Evolutionary conservation across 2,329 filamentous ascomycete genomes (phyloP), one percentile per base, ranked within the genome.

Genomic region (Alternaria ventricosa): DNA sequence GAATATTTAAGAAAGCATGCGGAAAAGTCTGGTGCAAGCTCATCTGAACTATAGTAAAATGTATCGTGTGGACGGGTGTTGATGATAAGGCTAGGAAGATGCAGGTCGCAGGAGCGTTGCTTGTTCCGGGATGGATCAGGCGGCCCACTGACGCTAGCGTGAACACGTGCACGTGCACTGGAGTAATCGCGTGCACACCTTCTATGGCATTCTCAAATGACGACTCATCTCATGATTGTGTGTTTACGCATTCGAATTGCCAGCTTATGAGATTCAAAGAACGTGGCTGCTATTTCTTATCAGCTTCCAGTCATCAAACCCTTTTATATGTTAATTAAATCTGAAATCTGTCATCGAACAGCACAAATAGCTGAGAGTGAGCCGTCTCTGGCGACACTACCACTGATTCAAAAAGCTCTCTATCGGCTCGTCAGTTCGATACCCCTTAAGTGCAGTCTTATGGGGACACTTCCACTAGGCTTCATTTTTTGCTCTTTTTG

Each of bases 121-220:
- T 49, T 20, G 30, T 56, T 30, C 28, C 18, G 55, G 41, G 25
- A 20, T 25, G 36, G 55, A 25, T 43, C n/a, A 33, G 47, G 54
- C 49, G 20, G 20, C 22, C 49, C 13, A 11, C 5, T n/a, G 20
- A 27, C 23, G 23, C 45, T 58, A 53, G 60, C 55, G 55, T 43
- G 50, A 51, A 41, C 60, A 61, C 60, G 60, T 61, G 60, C 60
- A 61, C 60, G 60, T 61, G 60, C 55, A 41, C 45, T 53, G 36
- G 36, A 41, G 47, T 36, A 18, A 27, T 53, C 55, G 47, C 47
- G 60, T 53, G 33, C 49, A 51, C 28, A 30, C 15, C 49, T 22
- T 18, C 36, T 41, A 41, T 41, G 36, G 36, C 9, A 18, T 41
- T 41, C 36, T 10, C 0, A 1, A 18, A 41, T 41, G 33, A 18